Percentiles rank a stretch among this genome's conserved stretches.
phyloP scores from a whole-genome alignment of 768 basidiomycete genomes.

The Steccherinum ochraceum region DNA sequence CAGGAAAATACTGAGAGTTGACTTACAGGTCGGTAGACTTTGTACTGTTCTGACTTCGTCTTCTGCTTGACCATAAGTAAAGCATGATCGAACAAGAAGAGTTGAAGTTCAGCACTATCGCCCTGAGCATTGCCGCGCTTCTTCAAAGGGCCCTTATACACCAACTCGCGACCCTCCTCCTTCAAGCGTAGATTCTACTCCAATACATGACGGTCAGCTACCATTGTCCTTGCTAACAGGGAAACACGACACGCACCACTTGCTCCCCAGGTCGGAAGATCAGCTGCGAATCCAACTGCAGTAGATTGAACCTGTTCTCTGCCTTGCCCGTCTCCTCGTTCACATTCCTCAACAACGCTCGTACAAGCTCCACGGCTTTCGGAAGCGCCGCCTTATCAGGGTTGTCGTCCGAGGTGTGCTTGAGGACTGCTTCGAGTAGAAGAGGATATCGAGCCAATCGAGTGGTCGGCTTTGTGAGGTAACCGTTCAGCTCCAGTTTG shows the following conservation, averaged over 20 bases:
- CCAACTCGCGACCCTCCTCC: conserved; percentile 85
- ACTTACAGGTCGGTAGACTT: conserved; percentile 83
- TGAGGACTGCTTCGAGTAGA: conserved; percentile 84
- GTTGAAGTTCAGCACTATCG: conserved; percentile 84
- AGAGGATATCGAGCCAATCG: conserved; percentile 96
- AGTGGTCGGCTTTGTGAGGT: conserved; percentile 96
- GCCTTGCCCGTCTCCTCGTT: conserved; percentile 93
- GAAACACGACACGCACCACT: conserved; percentile 57
- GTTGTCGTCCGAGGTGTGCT: conserved; percentile 87
- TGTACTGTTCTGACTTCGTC: conserved; percentile 86
- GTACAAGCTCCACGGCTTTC: conserved; percentile 69
- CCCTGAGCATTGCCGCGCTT: conserved; percentile 67
- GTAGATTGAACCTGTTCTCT: conserved; percentile 93
- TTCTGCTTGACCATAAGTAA: conserved; percentile 92
- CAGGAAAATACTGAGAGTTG: not conserved
- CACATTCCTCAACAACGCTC: conserved; percentile 80
- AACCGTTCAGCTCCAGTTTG: conserved; percentile 95
- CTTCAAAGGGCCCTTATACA: conserved; percentile 86
- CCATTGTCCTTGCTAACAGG: not conserved
- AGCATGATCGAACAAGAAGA: conserved; percentile 96
- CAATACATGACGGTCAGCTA: not conserved
- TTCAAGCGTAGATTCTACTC: conserved; percentile 74
- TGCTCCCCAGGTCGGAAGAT: conserved; percentile 85
- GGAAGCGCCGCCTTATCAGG: conserved; percentile 76
- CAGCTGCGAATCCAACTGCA: conserved; percentile 90